Conservation (phyloP, 257 asterid species). For the Euphrasia confusa region DNA sequence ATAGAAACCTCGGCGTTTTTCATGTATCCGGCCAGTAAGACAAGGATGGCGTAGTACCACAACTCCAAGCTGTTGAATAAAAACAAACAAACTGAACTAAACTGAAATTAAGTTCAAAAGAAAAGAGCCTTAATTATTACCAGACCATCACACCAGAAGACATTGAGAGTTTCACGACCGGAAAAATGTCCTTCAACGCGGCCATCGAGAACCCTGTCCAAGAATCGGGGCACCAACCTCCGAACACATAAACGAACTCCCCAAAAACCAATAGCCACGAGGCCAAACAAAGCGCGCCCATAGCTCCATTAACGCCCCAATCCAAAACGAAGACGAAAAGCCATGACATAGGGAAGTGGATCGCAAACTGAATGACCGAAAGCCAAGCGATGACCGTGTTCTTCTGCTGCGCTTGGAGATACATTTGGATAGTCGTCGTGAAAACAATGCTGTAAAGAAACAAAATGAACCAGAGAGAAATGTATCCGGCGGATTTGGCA, state of each 20-base stretch:
- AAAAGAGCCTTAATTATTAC: neutral
- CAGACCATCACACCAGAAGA: slow-evolving; percentile 1
- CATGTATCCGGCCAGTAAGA: neutral
- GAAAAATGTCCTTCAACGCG: neutral
- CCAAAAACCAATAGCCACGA: neutral
- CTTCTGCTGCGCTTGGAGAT: slow-evolving; percentile 31
- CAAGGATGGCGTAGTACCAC: slow-evolving; percentile 5
- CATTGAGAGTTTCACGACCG: neutral
- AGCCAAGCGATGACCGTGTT: slow-evolving; percentile 27
- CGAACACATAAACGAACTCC: neutral
- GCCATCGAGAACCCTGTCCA: neutral
- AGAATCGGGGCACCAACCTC: neutral
- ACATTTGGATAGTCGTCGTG: slow-evolving; percentile 29
- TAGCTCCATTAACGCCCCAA: neutral
- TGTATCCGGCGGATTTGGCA: slow-evolving; percentile 25
- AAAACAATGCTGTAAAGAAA: slow-evolving; percentile 21
- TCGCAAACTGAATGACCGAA: slow-evolving; percentile 5
- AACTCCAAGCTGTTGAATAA: neutral
- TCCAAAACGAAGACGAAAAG: slow-evolving; percentile 10
- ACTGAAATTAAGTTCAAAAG: too few species aligned
- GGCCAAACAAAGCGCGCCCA: neutral
- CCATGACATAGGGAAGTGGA: slow-evolving; percentile 27
- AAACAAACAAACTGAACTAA: neutral
- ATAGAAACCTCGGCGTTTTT: neutral
- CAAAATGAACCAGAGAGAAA: slow-evolving; percentile 28